Conservation (phyloP, 2,329 filamentous ascomycete genomes). For the Lasiodiplodia sp. region DNA sequence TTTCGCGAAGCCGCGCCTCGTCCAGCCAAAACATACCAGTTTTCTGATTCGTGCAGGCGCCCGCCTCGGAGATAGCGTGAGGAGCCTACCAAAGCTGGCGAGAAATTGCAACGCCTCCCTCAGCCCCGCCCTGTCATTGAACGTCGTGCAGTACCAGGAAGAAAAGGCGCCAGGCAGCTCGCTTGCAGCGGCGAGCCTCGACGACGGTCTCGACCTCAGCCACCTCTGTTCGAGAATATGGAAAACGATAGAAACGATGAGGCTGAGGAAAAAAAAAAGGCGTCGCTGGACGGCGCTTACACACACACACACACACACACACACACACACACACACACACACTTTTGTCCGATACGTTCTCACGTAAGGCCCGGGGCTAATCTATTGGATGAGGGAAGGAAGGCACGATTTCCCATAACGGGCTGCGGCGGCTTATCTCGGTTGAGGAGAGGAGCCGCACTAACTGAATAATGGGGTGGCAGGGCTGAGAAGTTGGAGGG, state of each 20-base stretch:
- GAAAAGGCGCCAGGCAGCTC: background rate
- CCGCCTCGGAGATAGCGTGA: background rate
- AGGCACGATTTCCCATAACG: background rate
- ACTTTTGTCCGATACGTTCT: background rate
- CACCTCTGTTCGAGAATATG: background rate
- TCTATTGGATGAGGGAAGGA: background rate
- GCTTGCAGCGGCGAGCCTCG: background rate
- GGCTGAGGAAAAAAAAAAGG: background rate
- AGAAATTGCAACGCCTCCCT: background rate
- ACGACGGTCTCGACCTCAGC: background rate
- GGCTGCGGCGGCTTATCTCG: background rate
- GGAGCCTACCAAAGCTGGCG: background rate
- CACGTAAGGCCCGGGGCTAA: background rate
- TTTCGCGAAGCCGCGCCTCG: background rate
- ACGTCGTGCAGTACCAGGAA: background rate
- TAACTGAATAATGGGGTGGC: background rate
- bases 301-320: background rate
- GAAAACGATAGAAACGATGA: background rate
- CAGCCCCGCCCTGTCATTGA: background rate
- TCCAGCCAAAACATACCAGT: slow-evolving; percentile 18
- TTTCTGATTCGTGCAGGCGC: slow-evolving; percentile 11
- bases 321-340: background rate
- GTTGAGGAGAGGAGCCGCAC: background rate
- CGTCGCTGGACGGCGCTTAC: background rate
- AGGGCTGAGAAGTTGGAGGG: background rate